These are phyloP conservation scores for Claviceps humidiphila DNA, from an alignment of 2,329 filamentous ascomycete species.

Conservation along the genomic window DNA sequence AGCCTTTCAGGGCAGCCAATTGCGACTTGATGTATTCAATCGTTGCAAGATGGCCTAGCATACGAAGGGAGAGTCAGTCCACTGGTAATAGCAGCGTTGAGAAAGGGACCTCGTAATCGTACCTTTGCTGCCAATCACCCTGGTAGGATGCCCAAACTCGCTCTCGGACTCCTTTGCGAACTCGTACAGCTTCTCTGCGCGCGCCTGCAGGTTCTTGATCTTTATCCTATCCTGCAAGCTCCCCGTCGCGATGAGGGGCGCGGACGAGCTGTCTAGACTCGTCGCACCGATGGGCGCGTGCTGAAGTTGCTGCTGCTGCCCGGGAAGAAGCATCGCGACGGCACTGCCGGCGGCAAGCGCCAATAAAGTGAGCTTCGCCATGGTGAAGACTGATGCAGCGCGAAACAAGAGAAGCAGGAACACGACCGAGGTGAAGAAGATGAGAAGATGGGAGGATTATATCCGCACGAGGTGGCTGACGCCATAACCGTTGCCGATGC, in stretches of 20 bases:
- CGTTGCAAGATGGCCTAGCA: conserved; percentile 47
- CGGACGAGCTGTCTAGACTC: conserved; percentile 6
- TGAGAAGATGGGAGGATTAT: not conserved
- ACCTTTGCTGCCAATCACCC: conserved; percentile 57
- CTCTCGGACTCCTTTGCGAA: conserved; percentile 45
- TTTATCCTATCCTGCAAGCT: conserved; percentile 44
- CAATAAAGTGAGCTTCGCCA: not conserved
- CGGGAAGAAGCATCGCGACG: not conserved
- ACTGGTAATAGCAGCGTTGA: too few species aligned
- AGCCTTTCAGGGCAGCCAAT: conserved; percentile 40
- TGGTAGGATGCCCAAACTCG: conserved; percentile 55
- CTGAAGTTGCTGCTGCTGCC: not conserved
- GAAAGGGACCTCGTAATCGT: not conserved
- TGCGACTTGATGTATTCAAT: conserved; percentile 48
- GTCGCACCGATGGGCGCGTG: not conserved
- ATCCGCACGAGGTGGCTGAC: too few species aligned
- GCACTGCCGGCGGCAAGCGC: not conserved
- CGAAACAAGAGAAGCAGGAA: not conserved
- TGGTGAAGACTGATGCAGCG: not conserved
- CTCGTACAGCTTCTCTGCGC: conserved; percentile 47
- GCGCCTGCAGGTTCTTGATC: conserved; percentile 39
- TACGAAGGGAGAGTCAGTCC: too few species aligned
- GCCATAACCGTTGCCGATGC: too few species aligned
- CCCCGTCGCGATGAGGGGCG: conserved; percentile 37
- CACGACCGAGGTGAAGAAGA: not conserved